phyloP scores from a whole-genome alignment of 305 asterid genomes.

The Fraxinus angustifolia region DNA sequence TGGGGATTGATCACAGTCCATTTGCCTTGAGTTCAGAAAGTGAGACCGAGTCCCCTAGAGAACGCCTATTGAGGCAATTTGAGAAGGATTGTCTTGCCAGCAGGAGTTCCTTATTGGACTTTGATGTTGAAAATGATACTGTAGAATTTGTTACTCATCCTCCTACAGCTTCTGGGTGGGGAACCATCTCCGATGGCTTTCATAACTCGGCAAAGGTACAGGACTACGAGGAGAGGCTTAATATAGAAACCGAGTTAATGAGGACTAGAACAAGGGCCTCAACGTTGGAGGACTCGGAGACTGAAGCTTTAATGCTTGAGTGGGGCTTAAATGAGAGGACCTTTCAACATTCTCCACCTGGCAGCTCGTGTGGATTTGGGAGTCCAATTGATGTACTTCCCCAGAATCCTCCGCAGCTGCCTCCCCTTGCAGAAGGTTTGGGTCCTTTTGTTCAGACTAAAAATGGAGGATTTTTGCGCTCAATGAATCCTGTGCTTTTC shows the following conservation, averaged over 20 bases:
- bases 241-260: slow-evolving; percentile 38
- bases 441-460: slow-evolving; percentile 78
- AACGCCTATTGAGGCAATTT: slow-evolving; percentile 73
- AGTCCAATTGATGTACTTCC: slow-evolving; percentile 53
- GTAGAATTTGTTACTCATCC: slow-evolving; percentile 26
- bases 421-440: slow-evolving; percentile 78
- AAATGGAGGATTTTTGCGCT: slow-evolving; percentile 81
- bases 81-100: slow-evolving; percentile 72
- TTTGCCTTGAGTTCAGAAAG: slow-evolving; percentile 74
- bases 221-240: slow-evolving; percentile 33
- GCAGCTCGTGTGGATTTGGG: slow-evolving; percentile 52
- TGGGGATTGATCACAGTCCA: slow-evolving; percentile 79
- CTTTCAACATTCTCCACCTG: slow-evolving; percentile 65
- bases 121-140: slow-evolving; percentile 40
- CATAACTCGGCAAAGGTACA: slow-evolving; percentile 31
- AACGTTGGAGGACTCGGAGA: slow-evolving; percentile 79
- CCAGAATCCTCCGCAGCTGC: slow-evolving; percentile 58
- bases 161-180: slow-evolving; percentile 44
- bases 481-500: slow-evolving; percentile 83
- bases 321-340: slow-evolving; percentile 75
- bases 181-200: slow-evolving; percentile 38
- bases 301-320: slow-evolving; percentile 80
- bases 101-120: slow-evolving; percentile 65
- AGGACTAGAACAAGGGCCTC: slow-evolving; percentile 53
- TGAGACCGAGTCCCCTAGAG: slow-evolving; percentile 95